These are phyloP conservation scores for Articulospora tetracladia DNA, from an alignment of 495 filamentous ascomycete genomes.

Conservation along the genomic window DNA sequence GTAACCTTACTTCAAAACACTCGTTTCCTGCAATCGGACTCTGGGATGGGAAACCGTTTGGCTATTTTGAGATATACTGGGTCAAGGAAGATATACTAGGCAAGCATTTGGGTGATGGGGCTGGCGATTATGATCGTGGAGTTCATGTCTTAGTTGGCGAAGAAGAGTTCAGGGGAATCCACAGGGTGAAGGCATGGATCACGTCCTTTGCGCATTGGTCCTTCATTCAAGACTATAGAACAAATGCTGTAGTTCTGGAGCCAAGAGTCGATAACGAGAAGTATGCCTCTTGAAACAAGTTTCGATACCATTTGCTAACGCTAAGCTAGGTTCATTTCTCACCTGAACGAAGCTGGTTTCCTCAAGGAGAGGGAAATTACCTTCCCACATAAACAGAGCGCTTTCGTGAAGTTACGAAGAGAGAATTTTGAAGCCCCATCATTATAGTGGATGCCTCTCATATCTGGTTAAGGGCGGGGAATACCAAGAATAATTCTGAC, in stretches of 20 bases:
- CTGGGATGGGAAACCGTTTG: slow-evolving; percentile 95
- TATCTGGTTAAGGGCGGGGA: not conserved
- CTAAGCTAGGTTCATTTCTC: slow-evolving; percentile 65
- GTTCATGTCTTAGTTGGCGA: slow-evolving; percentile 88
- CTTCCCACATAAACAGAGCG: slow-evolving; percentile 91
- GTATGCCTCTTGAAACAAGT: slow-evolving; percentile 59
- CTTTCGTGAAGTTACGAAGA: slow-evolving; percentile 75
- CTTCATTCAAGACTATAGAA: slow-evolving; percentile 76
- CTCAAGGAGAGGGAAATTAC: slow-evolving; percentile 82
- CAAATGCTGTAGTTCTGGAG: slow-evolving; percentile 77
- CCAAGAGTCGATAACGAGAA: slow-evolving; percentile 88
- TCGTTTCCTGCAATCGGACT: slow-evolving; percentile 89
- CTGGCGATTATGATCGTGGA: slow-evolving; percentile 81
- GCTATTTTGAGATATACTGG: slow-evolving; percentile 99
- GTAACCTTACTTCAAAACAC: slow-evolving; percentile 60
- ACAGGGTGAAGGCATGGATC: slow-evolving; percentile 75
- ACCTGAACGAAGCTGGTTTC: slow-evolving; percentile 74
- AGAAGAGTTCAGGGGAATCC: slow-evolving; percentile 78
- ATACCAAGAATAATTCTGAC: no score
- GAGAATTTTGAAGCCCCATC: slow-evolving; percentile 83
- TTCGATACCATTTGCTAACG: slow-evolving; percentile 6
- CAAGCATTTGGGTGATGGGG: slow-evolving; percentile 50
- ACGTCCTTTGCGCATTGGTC: slow-evolving; percentile 81
- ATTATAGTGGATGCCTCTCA: slow-evolving; percentile 38
- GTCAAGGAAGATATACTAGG: slow-evolving; percentile 88